Conservation (phyloP, 768 basidiomycete genomes). For the Mycena rosella region DNA sequence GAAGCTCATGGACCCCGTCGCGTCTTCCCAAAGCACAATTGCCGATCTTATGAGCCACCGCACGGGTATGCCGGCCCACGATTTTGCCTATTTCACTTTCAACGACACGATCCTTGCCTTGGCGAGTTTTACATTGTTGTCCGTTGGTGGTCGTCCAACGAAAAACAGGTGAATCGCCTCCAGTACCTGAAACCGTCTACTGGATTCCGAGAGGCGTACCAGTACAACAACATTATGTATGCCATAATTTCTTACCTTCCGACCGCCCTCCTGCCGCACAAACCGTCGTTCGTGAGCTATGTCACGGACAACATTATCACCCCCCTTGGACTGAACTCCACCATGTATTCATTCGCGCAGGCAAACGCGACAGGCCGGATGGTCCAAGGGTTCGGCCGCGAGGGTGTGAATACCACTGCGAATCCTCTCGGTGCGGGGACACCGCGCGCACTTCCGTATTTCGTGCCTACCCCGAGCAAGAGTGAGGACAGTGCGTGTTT, state of each 20-base stretch:
- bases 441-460: neutral
- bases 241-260: constrained; percentile 7
- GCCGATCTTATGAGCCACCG: constrained; percentile 43
- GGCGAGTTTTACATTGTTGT: neutral
- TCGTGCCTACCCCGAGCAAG: neutral
- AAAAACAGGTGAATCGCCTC: neutral
- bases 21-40: neutral
- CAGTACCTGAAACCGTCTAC: neutral
- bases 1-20: neutral
- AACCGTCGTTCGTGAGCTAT: constrained; percentile 20
- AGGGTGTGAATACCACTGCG: neutral
- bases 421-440: neutral
- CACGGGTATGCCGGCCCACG: constrained; percentile 41
- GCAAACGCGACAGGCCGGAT: constrained; percentile 14
- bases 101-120: neutral
- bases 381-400: constrained; percentile 14
- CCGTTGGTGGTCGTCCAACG: too few relatives aligned
- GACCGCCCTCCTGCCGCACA: constrained; percentile 8
- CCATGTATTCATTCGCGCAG: constrained; percentile 17
- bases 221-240: constrained; percentile 20
- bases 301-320: constrained; percentile 6
- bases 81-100: constrained; percentile 17
- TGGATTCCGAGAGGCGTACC: neutral
- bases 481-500: neutral
- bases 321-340: constrained; percentile 17